Conservation (phyloP, 1,284 basidiomycete genomes). For the Ceratobasidium sp. region DNA sequence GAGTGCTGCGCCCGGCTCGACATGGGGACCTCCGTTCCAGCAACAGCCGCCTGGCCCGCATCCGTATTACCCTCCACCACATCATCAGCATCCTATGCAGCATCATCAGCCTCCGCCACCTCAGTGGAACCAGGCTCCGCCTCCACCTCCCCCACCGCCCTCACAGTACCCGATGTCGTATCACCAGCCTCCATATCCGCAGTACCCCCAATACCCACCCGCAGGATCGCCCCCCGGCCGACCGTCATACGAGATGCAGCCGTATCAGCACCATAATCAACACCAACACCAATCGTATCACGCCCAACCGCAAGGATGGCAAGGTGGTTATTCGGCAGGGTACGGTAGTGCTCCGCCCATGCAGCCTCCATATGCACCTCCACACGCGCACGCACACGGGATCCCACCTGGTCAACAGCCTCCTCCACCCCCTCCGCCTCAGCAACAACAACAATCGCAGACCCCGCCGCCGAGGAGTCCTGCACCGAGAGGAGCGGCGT, state of each 20-base stretch:
- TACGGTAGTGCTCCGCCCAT: background rate
- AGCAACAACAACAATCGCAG: constrained; percentile 20
- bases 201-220: constrained; percentile 45
- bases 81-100: constrained; percentile 44
- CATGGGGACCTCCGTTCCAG: constrained; percentile 32
- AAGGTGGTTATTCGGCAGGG: constrained; percentile 22
- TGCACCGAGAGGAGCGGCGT: background rate
- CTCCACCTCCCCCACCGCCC: constrained; percentile 43
- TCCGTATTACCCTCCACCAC: constrained; percentile 40
- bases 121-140: constrained; percentile 37
- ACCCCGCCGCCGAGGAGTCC: constrained; percentile 19
- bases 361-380: constrained; percentile 38
- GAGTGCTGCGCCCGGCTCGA: background rate
- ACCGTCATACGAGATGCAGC: constrained; percentile 30
- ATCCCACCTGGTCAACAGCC: constrained; percentile 40
- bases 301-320: constrained; percentile 28
- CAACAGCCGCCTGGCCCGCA: constrained; percentile 44
- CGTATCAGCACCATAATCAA: constrained; percentile 38
- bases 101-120: constrained; percentile 44
- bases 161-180: constrained; percentile 37
- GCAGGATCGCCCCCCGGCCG: constrained; percentile 39
- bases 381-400: constrained; percentile 31
- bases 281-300: constrained; percentile 47
- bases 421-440: constrained; percentile 43
- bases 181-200: constrained; percentile 41